Conservation (phyloP, 2,329 filamentous ascomycete genomes). For the Triangularia setosa region DNA sequence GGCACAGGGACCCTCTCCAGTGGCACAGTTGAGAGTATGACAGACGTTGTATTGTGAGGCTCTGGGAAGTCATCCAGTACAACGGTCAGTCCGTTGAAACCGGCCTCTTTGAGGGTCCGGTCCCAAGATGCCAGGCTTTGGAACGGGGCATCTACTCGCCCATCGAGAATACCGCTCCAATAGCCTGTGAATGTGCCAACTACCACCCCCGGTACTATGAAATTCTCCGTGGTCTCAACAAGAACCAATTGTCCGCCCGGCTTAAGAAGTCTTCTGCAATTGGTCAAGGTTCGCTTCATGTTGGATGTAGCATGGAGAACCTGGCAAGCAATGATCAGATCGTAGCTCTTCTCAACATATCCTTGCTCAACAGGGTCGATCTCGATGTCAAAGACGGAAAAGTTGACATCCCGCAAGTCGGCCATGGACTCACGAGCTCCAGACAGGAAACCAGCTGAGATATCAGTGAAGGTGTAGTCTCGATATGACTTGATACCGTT, state of each 20-base stretch:
- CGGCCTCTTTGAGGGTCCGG: slow-evolving; percentile 10
- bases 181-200: slow-evolving; percentile 2
- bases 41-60: slow-evolving; percentile 10
- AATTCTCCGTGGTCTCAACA: slow-evolving; percentile 4
- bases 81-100: slow-evolving; percentile 26
- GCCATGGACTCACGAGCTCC: slow-evolving; percentile 9
- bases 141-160: slow-evolving; percentile 19
- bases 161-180: slow-evolving; percentile 9
- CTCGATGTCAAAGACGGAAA: slow-evolving; percentile 16
- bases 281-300: slow-evolving; percentile 2
- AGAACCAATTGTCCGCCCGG: slow-evolving; percentile 5
- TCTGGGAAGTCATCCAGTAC: slow-evolving; percentile 24
- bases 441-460: slow-evolving; percentile 23
- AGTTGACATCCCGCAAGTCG: slow-evolving; percentile 21
- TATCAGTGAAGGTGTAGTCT: slow-evolving; percentile 27
- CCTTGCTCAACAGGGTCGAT: slow-evolving; percentile 8
- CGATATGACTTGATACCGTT: slow-evolving; percentile 6
- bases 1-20: neutral
- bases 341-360: slow-evolving; percentile 5
- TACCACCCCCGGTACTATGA: neutral
- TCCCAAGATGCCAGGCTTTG: slow-evolving; percentile 23
- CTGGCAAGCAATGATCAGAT: slow-evolving; percentile 10
- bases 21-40: slow-evolving; percentile 12
- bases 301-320: slow-evolving; percentile 8
- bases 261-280: slow-evolving; percentile 5